Evolutionary conservation across 331 rosid species (phyloP).

Genomic region (Cydonia oblonga): DNA sequence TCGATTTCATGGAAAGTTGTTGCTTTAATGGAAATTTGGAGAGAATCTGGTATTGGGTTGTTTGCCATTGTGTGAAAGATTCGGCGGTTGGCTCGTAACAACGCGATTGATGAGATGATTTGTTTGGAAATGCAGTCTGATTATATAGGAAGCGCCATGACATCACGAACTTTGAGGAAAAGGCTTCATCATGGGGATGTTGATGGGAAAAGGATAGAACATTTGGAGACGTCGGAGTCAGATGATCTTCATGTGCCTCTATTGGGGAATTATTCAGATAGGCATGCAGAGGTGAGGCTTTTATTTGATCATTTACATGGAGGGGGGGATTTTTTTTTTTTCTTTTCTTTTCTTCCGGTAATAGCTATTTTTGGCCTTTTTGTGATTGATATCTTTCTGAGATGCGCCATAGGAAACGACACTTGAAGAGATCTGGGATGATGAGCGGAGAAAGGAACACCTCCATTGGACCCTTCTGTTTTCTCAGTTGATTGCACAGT

Average conservation of each 20-base stretch:
- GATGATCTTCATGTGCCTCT: slow-evolving; percentile 64
- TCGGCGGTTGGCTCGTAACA: background rate
- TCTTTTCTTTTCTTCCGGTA: background rate
- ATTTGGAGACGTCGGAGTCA: slow-evolving; percentile 29
- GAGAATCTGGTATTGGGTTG: background rate
- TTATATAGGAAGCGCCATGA: slow-evolving; percentile 25
- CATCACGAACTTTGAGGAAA: slow-evolving; percentile 62
- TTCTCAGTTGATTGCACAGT: slow-evolving; percentile 67
- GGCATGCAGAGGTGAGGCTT: slow-evolving; percentile 33
- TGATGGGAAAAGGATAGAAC: slow-evolving; percentile 58
- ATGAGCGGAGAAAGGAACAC: slow-evolving; percentile 61
- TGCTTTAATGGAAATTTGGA: background rate
- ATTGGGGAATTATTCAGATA: slow-evolving; percentile 32
- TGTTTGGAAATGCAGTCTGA: slow-evolving; percentile 26
- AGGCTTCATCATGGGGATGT: slow-evolving; percentile 85
- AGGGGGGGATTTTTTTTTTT: background rate
- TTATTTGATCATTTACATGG: background rate
- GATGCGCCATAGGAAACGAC: slow-evolving; percentile 21
- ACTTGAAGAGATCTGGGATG: slow-evolving; percentile 61
- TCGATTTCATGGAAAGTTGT: background rate
- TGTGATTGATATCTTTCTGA: background rate
- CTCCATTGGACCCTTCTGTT: slow-evolving; percentile 75
- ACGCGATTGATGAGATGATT: background rate
- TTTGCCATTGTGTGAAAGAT: background rate
- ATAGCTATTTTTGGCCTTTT: background rate